Conservation (phyloP, 2,329 filamentous ascomycete species). For the Diplodia scrobiculata region DNA sequence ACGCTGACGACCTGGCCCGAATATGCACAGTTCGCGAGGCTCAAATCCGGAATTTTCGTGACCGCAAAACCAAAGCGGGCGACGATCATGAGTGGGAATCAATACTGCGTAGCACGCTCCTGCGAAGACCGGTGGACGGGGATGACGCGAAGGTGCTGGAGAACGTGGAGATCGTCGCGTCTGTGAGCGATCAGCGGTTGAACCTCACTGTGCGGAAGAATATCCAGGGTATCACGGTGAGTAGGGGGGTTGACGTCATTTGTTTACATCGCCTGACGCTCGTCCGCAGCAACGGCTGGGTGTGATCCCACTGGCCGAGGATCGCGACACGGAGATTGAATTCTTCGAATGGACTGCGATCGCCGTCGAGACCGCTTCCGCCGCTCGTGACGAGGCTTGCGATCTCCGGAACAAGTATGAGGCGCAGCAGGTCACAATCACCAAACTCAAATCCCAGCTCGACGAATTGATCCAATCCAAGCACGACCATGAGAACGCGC, state of each 20-base stretch:
- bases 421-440: slow-evolving; percentile 59
- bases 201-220: slow-evolving; percentile 66
- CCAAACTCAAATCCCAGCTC: slow-evolving; percentile 63
- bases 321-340: slow-evolving; percentile 62
- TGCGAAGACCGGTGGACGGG: slow-evolving; percentile 40
- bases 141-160: slow-evolving; percentile 51
- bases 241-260: slow-evolving; percentile 35
- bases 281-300: slow-evolving; percentile 68
- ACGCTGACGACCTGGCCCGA: slow-evolving; percentile 27
- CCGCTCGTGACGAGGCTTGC: slow-evolving; percentile 51
- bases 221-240: slow-evolving; percentile 65
- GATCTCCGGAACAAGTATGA: slow-evolving; percentile 48
- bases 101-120: slow-evolving; percentile 61
- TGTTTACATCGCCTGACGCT: slow-evolving; percentile 23
- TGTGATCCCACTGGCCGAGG: slow-evolving; percentile 59
- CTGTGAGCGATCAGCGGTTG: slow-evolving; percentile 57
- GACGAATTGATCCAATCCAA: slow-evolving; percentile 68
- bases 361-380: slow-evolving; percentile 55
- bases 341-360: slow-evolving; percentile 70
- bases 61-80: slow-evolving; percentile 35
- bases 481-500: slow-evolving; percentile 64
- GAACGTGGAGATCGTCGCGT: slow-evolving; percentile 62
- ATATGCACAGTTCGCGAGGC: slow-evolving; percentile 39
- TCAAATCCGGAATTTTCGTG: slow-evolving; percentile 35
- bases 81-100: slow-evolving; percentile 64